Percentiles rank a stretch among this genome's conserved stretches.
Evolutionary conservation across 2,329 filamentous ascomycete genomes (phyloP).

Genomic region (Ascochyta clinopodiicola): DNA sequence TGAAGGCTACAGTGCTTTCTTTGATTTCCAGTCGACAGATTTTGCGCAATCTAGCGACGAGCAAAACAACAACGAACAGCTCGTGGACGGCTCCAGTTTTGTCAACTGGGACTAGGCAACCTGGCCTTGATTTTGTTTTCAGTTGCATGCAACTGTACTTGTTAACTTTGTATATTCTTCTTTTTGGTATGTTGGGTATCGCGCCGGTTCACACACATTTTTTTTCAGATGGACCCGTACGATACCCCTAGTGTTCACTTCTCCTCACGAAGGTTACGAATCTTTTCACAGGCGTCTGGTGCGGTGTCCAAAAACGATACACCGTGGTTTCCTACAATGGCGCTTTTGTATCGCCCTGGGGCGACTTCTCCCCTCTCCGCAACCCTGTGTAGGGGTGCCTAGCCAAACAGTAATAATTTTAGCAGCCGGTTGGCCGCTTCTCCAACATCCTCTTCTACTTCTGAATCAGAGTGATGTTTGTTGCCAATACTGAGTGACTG

Average conservation of each 20-base stretch:
- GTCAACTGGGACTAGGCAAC: slow-evolving; percentile 33
- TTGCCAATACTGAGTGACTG: background rate
- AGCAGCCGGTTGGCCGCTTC: slow-evolving; percentile 3
- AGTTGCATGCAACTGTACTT: background rate
- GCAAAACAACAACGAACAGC: slow-evolving; percentile 23
- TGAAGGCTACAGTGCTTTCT: slow-evolving; percentile 29
- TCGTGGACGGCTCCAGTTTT: slow-evolving; percentile 28
- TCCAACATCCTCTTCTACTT: background rate
- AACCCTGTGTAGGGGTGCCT: slow-evolving; percentile 6
- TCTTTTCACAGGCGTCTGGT: slow-evolving; percentile 10
- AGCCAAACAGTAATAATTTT: slow-evolving; percentile 29
- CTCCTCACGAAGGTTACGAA: slow-evolving; percentile 13
- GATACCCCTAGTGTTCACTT: slow-evolving; percentile 8
- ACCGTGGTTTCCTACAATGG: slow-evolving; percentile 13
- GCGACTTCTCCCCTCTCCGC: slow-evolving; percentile 17
- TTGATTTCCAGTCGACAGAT: slow-evolving; percentile 28
- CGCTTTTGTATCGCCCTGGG: slow-evolving; percentile 21
- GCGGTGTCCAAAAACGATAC: slow-evolving; percentile 7
- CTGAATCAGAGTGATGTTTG: background rate
- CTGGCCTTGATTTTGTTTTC: background rate
- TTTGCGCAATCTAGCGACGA: slow-evolving; percentile 25
- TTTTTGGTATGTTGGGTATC: slow-evolving; percentile 11
- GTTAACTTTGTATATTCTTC: background rate
- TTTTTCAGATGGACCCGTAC: slow-evolving; percentile 6
- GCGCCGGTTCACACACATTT: slow-evolving; percentile 12